phyloP scores from a whole-genome alignment of 1,284 basidiomycete species.

The Trametes polyzona region DNA sequence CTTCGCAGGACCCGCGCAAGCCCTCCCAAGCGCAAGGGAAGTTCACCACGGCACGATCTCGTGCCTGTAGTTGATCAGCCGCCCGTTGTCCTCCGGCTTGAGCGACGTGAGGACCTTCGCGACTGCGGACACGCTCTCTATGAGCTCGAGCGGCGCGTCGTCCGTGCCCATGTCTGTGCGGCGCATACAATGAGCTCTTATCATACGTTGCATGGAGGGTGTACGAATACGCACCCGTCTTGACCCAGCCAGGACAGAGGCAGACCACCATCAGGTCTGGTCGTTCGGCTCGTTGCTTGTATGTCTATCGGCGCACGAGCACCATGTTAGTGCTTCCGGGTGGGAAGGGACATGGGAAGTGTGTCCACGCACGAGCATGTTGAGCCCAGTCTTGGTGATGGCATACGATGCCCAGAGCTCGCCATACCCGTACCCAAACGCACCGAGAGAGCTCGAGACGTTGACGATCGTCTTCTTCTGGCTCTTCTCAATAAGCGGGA shows the following conservation, averaged over 20 bases:
- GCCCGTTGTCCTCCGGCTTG: conserved; percentile 23
- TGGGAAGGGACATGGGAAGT: background rate
- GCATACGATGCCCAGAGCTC: conserved; percentile 32
- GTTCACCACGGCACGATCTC: conserved; percentile 20
- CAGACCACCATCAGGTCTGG: conserved; percentile 29
- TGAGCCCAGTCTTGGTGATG: conserved; percentile 34
- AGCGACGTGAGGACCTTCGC: conserved; percentile 31
- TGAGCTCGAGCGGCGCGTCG: conserved; percentile 34
- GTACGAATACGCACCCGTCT: conserved; percentile 28
- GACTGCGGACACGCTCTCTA: conserved; percentile 31
- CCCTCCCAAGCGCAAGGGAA: background rate
- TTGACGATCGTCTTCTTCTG: conserved; percentile 41
- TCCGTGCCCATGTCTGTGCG: conserved; percentile 37
- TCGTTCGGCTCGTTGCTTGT: conserved; percentile 34
- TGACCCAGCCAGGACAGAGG: conserved; percentile 37
- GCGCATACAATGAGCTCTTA: too few species aligned
- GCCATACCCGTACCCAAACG: conserved; percentile 34
- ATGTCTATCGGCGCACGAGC: conserved; percentile 26
- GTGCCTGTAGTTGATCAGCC: conserved; percentile 18
- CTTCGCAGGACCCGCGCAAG: too few species aligned
- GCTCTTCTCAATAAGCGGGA: conserved; percentile 38
- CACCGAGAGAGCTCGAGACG: conserved; percentile 36
- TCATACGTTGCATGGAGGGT: background rate
- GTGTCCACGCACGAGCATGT: conserved; percentile 18
- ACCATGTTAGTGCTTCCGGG: background rate